Evolutionary conservation across 768 basidiomycete genomes (phyloP).

Genomic region (Phaffia tasmanica): DNA sequence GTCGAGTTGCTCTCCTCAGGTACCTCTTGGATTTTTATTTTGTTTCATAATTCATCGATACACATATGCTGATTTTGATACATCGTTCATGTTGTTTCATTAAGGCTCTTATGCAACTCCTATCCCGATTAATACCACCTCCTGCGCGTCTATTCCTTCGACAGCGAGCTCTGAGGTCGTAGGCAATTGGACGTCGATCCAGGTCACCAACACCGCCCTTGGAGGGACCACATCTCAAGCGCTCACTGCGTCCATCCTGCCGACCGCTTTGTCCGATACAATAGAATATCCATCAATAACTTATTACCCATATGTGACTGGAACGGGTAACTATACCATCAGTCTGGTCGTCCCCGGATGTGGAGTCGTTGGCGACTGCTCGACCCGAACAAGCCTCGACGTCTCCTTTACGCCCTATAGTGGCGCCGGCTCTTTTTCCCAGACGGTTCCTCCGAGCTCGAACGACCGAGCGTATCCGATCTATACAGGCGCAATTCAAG

Average conservation of each 20-base stretch:
- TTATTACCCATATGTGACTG: slow-evolving; percentile 79
- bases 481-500: slow-evolving; percentile 75
- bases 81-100: slow-evolving; percentile 10
- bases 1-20: slow-evolving; percentile 88
- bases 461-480: slow-evolving; percentile 37
- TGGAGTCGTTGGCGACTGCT: slow-evolving; percentile 64
- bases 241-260: slow-evolving; percentile 54
- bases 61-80: slow-evolving; percentile 1
- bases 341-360: slow-evolving; percentile 83
- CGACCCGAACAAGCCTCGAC: slow-evolving; percentile 47
- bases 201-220: slow-evolving; percentile 54
- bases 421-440: slow-evolving; percentile 53
- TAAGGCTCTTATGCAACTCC: slow-evolving; percentile 65
- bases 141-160: slow-evolving; percentile 66
- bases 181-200: slow-evolving; percentile 57
- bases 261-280: slow-evolving; percentile 59
- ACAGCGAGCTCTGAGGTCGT: slow-evolving; percentile 47
- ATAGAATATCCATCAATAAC: slow-evolving; percentile 87
- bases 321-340: slow-evolving; percentile 72
- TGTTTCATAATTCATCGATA: not conserved
- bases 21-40: slow-evolving; percentile 22
- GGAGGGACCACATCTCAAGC: slow-evolving; percentile 69
- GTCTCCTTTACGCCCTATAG: slow-evolving; percentile 61
- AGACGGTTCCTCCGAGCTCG: slow-evolving; percentile 59
- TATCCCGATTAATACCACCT: slow-evolving; percentile 53